These are phyloP conservation scores for Aspergillus asperescens DNA, from an alignment of 495 filamentous ascomycete species.

Conservation along the genomic window DNA sequence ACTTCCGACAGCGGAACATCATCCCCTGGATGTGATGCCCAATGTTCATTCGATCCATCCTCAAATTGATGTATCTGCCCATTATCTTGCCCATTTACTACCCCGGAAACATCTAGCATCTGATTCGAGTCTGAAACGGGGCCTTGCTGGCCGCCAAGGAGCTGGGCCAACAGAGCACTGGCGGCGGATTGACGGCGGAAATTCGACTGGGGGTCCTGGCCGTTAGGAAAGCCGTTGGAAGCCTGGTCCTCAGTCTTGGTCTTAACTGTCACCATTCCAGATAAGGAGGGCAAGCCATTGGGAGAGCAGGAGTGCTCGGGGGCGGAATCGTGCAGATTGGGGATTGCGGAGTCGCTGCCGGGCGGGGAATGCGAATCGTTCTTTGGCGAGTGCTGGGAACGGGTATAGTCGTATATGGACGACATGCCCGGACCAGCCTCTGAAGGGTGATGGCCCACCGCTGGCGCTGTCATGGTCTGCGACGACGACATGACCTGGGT, in stretches of 20 bases:
- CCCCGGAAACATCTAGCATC: slow-evolving; percentile 6
- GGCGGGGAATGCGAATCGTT: slow-evolving; percentile 24
- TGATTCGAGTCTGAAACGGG: slow-evolving; percentile 2
- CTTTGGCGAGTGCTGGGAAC: slow-evolving; percentile 23
- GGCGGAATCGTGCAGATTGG: slow-evolving; percentile 44
- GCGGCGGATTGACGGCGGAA: slow-evolving; percentile 37
- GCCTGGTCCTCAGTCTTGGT: slow-evolving; percentile 24
- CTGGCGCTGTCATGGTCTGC: slow-evolving; percentile 54
- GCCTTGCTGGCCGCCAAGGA: slow-evolving; percentile 34
- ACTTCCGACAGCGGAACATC: slow-evolving; percentile 7
- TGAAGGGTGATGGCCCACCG: slow-evolving; percentile 48
- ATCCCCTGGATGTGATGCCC: slow-evolving; percentile 8
- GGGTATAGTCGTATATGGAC: slow-evolving; percentile 37
- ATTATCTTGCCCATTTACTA: slow-evolving; percentile 1
- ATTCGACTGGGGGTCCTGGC: slow-evolving; percentile 16
- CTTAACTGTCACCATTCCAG: slow-evolving; percentile 32
- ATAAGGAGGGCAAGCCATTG: slow-evolving; percentile 28
- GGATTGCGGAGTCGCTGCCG: slow-evolving; percentile 43
- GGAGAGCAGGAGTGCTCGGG: slow-evolving; percentile 25
- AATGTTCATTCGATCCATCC: slow-evolving; percentile 14
- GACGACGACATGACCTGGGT: slow-evolving; percentile 48
- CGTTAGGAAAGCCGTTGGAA: neutral
- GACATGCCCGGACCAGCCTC: slow-evolving; percentile 42
- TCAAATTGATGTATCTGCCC: slow-evolving; percentile 2
- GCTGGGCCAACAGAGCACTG: slow-evolving; percentile 41